phyloP scores from a whole-genome alignment of 768 basidiomycete species.

The Russula emetica region DNA sequence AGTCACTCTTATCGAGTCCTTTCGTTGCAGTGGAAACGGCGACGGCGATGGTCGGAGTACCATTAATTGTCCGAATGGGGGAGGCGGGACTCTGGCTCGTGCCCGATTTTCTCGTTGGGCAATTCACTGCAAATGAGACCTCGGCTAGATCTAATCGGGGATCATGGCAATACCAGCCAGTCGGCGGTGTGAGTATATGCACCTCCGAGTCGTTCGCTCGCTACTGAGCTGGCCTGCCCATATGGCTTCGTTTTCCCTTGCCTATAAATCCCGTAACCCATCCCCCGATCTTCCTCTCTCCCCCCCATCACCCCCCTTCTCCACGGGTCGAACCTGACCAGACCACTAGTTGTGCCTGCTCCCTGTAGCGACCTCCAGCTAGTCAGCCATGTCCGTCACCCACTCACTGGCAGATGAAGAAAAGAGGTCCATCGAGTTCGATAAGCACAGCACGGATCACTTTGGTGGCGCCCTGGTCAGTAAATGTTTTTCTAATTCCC shows the following conservation, averaged over 20 bases:
- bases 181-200: too few relatives aligned
- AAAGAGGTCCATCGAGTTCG: slow-evolving; percentile 28
- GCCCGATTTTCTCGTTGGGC: too few relatives aligned
- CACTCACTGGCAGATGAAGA: slow-evolving; percentile 18
- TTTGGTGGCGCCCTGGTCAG: neutral
- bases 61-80: too few relatives aligned
- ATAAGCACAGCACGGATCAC: slow-evolving; percentile 16
- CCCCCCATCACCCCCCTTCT: neutral
- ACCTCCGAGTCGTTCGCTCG: neutral
- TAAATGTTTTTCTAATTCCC: neutral
- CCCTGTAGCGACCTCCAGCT: neutral
- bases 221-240: neutral
- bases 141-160: too few relatives aligned
- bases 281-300: neutral
- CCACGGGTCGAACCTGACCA: neutral
- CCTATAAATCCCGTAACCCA: neutral
- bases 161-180: too few relatives aligned
- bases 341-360: slow-evolving; percentile 10
- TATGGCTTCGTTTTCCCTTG: neutral
- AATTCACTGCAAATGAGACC: too few relatives aligned
- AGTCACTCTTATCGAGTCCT: too few relatives aligned
- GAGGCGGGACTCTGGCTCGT: too few relatives aligned
- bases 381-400: slow-evolving; percentile 24
- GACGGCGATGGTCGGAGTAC: too few relatives aligned
- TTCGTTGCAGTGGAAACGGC: too few relatives aligned